phyloP scores from a whole-genome alignment of 2,329 filamentous ascomycete species.

The Hawksworthiomyces lignivorus region DNA sequence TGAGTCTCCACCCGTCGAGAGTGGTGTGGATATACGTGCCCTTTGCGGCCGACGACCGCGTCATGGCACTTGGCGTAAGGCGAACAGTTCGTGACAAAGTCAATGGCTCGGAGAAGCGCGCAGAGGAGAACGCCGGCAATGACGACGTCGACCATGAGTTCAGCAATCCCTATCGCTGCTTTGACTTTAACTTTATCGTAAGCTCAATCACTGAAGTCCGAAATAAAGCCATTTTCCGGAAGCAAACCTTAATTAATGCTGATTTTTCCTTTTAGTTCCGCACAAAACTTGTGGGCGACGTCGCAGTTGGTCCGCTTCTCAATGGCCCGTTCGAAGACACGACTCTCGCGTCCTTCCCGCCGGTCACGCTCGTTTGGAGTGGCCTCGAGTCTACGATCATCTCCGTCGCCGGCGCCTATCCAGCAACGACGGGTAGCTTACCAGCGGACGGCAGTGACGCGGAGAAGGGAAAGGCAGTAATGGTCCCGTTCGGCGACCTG shows the following conservation, averaged over 20 bases:
- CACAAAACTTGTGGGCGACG: neutral
- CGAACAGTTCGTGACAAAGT: no score
- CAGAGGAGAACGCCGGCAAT: neutral
- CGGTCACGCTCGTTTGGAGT: neutral
- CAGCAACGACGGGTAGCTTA: neutral
- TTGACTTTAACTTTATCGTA: neutral
- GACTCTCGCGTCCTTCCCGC: neutral
- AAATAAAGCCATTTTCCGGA: no score
- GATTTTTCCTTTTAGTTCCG: neutral
- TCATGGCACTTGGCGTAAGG: neutral
- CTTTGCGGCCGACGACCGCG: neutral
- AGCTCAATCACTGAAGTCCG: no score
- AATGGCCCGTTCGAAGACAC: neutral
- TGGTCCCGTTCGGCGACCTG: neutral
- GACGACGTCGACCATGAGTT: neutral
- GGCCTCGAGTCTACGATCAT: neutral
- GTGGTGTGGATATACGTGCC: slow-evolving; percentile 1
- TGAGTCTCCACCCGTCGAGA: neutral
- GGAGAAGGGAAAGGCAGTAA: neutral
- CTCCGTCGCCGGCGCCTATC: neutral
- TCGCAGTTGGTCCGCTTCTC: neutral
- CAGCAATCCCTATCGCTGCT: neutral
- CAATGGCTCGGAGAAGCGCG: no score
- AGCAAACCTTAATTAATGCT: no score
- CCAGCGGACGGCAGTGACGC: no score